Base-by-base conservation (phyloP, 2,329 filamentous ascomycete genomes). In the Nigrograna mackinnonii region DNA sequence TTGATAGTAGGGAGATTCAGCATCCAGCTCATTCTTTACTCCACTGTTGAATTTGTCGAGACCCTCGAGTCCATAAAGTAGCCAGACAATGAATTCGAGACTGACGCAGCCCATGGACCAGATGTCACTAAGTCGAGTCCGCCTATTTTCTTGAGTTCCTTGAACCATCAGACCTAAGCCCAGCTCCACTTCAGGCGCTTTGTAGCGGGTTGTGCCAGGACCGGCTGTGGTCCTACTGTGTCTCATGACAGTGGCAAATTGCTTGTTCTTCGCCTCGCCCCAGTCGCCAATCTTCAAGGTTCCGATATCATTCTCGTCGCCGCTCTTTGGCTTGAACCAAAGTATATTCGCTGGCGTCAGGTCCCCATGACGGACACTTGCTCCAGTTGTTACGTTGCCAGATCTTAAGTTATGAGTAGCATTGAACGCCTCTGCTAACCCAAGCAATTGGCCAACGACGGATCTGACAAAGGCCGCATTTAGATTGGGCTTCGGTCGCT, bases 21-120 rank as follows among this genome's bases (percentile, higher is more conserved):
- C 24, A 28, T 14, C 24, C 11, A 14, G 14, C 24, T 28, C 24
- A 28, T 28, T 28, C n/a, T 28, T n/a, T 9, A 28, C 9, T 28
- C 24, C n/a, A 9, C 24, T 9, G 24, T 28, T 28, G 24, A 28
- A 28, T 9, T 16, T 26, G 2, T 46, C 18, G 4, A 37, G 39
- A 3, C 18, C 37, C 6, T 52, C 34, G 1, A 45, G 34, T 1
- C 58, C 58, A 19, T 57, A 53, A 0, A 61, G 20, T 0, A 61
- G 13, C 59, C 57, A 62, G 1, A 60, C 39, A 4, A 56, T 44
- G 24, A 50, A 55, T 31, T 62, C 55, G 1, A 61, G 36, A 5
- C 36, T 50, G 14, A 62, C 50, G 39, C 58, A 62, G 6, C 58
- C 58, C 51, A 62, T 54, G 0, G 54, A 46, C 57, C 57, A 62